Evolutionary conservation across 2,329 filamentous ascomycete genomes (phyloP), one percentile per base, ranked within the genome.

Genomic region (Botryotinia convoluta): DNA sequence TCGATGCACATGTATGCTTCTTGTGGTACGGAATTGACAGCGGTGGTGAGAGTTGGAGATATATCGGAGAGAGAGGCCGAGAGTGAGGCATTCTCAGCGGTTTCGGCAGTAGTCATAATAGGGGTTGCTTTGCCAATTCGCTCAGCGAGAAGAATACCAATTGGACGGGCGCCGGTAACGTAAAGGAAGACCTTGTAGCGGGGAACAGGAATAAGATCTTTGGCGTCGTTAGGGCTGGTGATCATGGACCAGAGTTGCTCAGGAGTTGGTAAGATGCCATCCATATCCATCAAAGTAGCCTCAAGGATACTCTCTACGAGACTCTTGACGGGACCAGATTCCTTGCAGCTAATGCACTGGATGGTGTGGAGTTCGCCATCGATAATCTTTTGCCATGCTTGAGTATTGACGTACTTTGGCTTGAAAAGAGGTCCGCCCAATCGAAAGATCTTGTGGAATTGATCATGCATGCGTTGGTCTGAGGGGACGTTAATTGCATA

Each of bases 1-100:
- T 89, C 90, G 39, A 92, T 86, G 42, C 60, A 62, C 32, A 63
- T 69, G 64, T 60, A 48, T 32, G 60, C 42, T 10, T 72, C 74
- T 26, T 57, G 61, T 32, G 51, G 29, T 37, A 22, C 18, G 5
- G 44, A 42, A 39, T 18, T 16, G 6, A 18, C 14, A 14, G 63
- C 7, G 5, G 4, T 26, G 29, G 42, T 1, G 3, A 32, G 62
- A 20, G 6, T 32, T 22, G 42, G 63, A 12, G 39, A 29, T 35
- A 42, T 22, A 29, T 72, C 59, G 1, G 44, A 32, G 16, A 37
- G n/a, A 12, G 42, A 42, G 4, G 29, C 4, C 22, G 61, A 42
- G n/a, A 26, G 8, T 14, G 44, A 35, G 35, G 29, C 20, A 7
- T 42, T 68, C n/a, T 68, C 45, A 20, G 9, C 12, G 14, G 37